Base-by-base conservation (phyloP, 2,329 filamentous ascomycete genomes). In the Aspergillus tanneri region DNA sequence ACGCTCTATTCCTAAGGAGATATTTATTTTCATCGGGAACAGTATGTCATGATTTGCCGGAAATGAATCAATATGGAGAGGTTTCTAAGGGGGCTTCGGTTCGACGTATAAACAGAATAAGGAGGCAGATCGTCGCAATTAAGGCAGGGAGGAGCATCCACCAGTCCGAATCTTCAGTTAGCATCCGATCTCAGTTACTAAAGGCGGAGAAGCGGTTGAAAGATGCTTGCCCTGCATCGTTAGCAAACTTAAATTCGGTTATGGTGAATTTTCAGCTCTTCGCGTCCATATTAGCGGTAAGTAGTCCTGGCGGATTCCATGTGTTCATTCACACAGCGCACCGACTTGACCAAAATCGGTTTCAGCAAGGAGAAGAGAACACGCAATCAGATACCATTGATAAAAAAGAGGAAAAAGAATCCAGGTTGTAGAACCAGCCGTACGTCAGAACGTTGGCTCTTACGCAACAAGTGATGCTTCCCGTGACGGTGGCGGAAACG, bases 401-500 rank as follows among this genome's bases (percentile, higher is more conserved):
- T 18, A 4, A 9, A 34, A 34, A 19, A 34, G 16, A 9, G 8
- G 4, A 9, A 19, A 19, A 19, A 18, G 5, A 12, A 4, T 32
- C 30, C n/a, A n/a, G n/a, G n/a, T n/a, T n/a, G n/a, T n/a, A n/a
- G 30, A 19, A 9, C 28, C 12, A 32, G 3, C n/a, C 12, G 28
- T 32, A 14, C 28, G 28, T 32, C 28, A 11, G 28, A 32, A 41
- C 38, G 11, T 24, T 41, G 38, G 24, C 18, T 12, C 12, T 12
- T 10, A 34, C n/a, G n/a, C n/a, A n/a, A 18, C 16, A 18, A 34
- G 30, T 34, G 14, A 8, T 3, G 30, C 10, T 18, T 34, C 14
- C 30, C 30, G 30, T 3, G 30, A 34, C 30, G 8, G 16, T 34
- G 50, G 50, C 50, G 50, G 53, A 55, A 42, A 55, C 47, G 18